These are phyloP conservation scores for Nothomitra cinnamomea DNA, from an alignment of 2,329 filamentous ascomycete species.

Conservation along the genomic window DNA sequence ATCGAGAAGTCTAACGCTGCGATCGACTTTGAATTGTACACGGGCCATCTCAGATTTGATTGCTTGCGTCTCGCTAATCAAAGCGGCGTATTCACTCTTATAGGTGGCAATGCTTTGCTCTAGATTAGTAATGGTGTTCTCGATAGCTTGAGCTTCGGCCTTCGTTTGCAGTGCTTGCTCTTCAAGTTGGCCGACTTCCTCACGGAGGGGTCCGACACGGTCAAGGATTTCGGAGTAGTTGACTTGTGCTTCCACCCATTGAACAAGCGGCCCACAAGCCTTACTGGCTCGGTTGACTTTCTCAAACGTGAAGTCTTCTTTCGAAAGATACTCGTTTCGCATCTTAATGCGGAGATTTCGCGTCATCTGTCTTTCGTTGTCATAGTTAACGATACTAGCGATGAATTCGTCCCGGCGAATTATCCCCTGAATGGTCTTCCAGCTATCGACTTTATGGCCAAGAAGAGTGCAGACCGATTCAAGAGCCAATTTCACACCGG, in stretches of 20 bases:
- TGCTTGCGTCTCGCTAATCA: constrained; percentile 92
- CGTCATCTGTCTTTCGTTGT: constrained; percentile 93
- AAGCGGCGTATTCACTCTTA: constrained; percentile 86
- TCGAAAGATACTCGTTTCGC: constrained; percentile 80
- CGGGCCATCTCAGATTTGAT: constrained; percentile 95
- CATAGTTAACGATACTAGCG: constrained; percentile 90
- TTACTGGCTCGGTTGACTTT: constrained; percentile 92
- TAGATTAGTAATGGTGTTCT: constrained; percentile 67
- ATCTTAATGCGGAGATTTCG: constrained; percentile 66
- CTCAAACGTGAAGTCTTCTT: constrained; percentile 91
- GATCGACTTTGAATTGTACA: constrained; percentile 95
- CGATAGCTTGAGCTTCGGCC: constrained; percentile 79
- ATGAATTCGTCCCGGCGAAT: constrained; percentile 93
- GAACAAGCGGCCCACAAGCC: constrained; percentile 88
- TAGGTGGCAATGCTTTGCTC: constrained; percentile 87
- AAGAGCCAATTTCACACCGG: constrained; percentile 77
- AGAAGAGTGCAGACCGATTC: constrained; percentile 94
- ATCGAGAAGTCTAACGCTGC: constrained; percentile 84
- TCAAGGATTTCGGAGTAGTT: constrained; percentile 96
- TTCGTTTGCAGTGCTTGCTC: constrained; percentile 82
- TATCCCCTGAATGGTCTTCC: constrained; percentile 80
- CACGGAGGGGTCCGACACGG: constrained; percentile 76
- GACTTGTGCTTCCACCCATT: constrained; percentile 94
- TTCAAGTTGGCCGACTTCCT: constrained; percentile 76
- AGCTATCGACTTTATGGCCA: constrained; percentile 75